These are phyloP conservation scores for Coemansia sp. DNA, from an alignment of 192 early-diverging fungal genomes.

Conservation along the genomic window DNA sequence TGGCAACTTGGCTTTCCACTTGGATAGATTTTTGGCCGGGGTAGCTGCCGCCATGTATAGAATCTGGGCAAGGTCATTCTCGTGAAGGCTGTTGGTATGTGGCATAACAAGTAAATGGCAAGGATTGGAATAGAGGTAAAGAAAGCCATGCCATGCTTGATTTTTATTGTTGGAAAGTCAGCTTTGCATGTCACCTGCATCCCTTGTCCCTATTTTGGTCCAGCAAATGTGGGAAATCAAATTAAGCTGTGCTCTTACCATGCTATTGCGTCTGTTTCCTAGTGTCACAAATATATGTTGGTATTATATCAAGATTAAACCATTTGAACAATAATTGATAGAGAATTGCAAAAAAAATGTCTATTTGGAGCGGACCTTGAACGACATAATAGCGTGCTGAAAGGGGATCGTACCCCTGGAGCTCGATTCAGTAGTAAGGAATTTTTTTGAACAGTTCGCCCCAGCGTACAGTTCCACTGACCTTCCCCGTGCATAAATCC, in stretches of 20 bases:
- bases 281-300: too few relatives aligned
- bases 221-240: not conserved
- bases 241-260: not conserved
- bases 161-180: not conserved
- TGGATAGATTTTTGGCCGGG: not conserved
- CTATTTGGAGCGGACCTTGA: not conserved
- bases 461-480: not conserved
- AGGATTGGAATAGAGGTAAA: not conserved
- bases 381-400: not conserved
- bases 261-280: too few relatives aligned
- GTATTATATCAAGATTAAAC: too few relatives aligned
- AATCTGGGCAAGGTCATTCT: not conserved
- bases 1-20: not conserved
- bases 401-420: too few relatives aligned
- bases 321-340: too few relatives aligned
- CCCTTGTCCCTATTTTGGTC: not conserved
- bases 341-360: too few relatives aligned
- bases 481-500: not conserved
- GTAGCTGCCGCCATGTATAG: not conserved
- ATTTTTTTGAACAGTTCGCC: not conserved
- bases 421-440: not conserved
- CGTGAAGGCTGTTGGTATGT: not conserved
- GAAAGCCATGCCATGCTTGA: not conserved
- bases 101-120: not conserved
- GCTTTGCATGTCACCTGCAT: not conserved